A percentile compares a stretch with the other conserved stretches of the same genome.
Evolutionary conservation across 2,329 filamentous ascomycete genomes (phyloP).

Genomic region (Aspergillus flavus): DNA sequence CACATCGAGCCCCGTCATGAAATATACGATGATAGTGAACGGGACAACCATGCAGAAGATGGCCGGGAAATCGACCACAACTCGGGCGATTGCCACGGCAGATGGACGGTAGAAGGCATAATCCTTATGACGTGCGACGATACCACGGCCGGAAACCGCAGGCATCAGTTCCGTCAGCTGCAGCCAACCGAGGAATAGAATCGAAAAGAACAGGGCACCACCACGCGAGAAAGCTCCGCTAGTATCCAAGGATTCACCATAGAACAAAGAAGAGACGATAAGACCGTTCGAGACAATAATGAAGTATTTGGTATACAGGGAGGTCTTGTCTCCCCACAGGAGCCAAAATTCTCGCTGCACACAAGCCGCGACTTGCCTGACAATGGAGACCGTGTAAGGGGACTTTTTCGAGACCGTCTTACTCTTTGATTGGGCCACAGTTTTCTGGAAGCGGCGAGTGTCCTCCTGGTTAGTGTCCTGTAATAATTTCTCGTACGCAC

Average conservation of each 20-base stretch:
- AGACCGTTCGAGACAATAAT: slow-evolving; percentile 74
- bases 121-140: slow-evolving; percentile 68
- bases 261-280: slow-evolving; percentile 79
- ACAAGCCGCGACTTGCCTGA: slow-evolving; percentile 63
- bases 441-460: slow-evolving; percentile 66
- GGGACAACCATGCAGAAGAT: slow-evolving; percentile 61
- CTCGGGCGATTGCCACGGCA: slow-evolving; percentile 63
- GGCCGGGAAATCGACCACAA: slow-evolving; percentile 65
- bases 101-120: slow-evolving; percentile 73
- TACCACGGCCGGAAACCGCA: slow-evolving; percentile 69
- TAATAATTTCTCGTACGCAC: slow-evolving; percentile 61
- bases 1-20: slow-evolving; percentile 62
- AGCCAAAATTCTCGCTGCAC: slow-evolving; percentile 78
- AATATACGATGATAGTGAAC: slow-evolving; percentile 67
- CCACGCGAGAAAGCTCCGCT: slow-evolving; percentile 65
- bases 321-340: slow-evolving; percentile 72
- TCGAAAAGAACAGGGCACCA: slow-evolving; percentile 67
- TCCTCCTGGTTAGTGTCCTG: slow-evolving; percentile 60
- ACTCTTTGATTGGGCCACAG: slow-evolving; percentile 66
- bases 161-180: slow-evolving; percentile 79
- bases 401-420: slow-evolving; percentile 69
- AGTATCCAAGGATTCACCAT: slow-evolving; percentile 63
- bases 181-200: slow-evolving; percentile 69
- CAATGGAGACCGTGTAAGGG: slow-evolving; percentile 75
- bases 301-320: slow-evolving; percentile 76